Base-by-base conservation (phyloP, 2,329 filamentous ascomycete genomes). In the Hypoxylon sp. region DNA sequence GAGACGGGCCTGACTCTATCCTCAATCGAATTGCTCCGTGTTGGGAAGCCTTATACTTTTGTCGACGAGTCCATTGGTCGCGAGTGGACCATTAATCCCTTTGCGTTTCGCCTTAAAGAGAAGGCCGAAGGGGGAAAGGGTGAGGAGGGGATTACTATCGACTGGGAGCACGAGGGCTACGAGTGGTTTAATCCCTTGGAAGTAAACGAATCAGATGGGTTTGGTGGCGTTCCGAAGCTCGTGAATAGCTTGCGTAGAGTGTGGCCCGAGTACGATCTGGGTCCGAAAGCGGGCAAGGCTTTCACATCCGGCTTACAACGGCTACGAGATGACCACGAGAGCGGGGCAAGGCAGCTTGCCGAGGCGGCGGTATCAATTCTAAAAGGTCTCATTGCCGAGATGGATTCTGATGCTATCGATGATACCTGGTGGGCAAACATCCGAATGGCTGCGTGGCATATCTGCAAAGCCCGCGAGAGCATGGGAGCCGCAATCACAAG, bases 391-490 rank as follows among this genome's bases (percentile, higher is more conserved):
- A 75, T 86, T 2, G 66, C 70, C 5, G 74, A 76, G 52, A 78
- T 83, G 39, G 75, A 78, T 5, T 29, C 74, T 1, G 60, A 68
- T 3, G 67, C 58, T 17, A 55, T 76, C 19, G 74, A 75, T 26
- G 77, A 83, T 0, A 77, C 76, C 5, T 89, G 88, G 84, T 92
- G 89, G 88, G 77, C 76, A 26, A 83, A 82, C 29, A 75, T 86
- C n/a, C 82, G 87, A 13, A 84, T 87, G 80, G 83, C 82, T 1
- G 87, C 84, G 2, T 92, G 90, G 86, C 87, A 91, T 75, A 79
- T 92, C 1, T 88, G 86, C 78, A 90, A 90, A 73, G 88, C 88
- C 0, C 84, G 88, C n/a, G 88, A 89, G 69, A 89, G 86, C 75
- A 92, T 92, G 89, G 85, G 85, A 0, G 86, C 89, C 0, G 85